Base-by-base conservation (phyloP, 306 rosid genomes). In the Prunus padus region DNA sequence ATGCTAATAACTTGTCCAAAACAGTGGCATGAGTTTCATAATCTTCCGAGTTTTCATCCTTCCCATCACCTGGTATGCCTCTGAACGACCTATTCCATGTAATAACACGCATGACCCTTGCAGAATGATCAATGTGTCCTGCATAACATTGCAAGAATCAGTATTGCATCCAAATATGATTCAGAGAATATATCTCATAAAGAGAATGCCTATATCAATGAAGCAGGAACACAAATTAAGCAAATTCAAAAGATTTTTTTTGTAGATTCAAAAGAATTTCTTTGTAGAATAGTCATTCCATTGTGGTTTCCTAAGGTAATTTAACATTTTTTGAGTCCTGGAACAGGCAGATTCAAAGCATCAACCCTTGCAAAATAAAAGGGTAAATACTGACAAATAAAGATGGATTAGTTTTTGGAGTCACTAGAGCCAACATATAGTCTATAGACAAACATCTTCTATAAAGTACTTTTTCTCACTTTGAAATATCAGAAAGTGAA, bases 51-150 rank as follows among this genome's bases (percentile, higher is more conserved):
- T 92, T 93, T 50, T 89, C 92, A 72, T 88, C 96, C 77, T 84
- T 90, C n/a, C 81, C 92, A 33, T 89, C 93, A 62, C 90, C 96
- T 26, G 93, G 83, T 30, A 87, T 79, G 79, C 97, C 97, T 77
- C 76, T 76, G 78, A 88, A 87, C 1, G 97, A 90, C 67, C 77
- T 82, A 76, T 92, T 90, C 96, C 96, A 92, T 2, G 97, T 92
- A 37, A 92, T 90, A 63, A 92, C 97, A 2, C 88, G 89, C 97
- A 92, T 87, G 10, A 92, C 93, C 78, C 97, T 86, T 22, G 90
- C 92, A 33, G 97, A 92, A 81, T 92, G 97, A 84, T 92, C 96
- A 69, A 92, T 92, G 76, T 87, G 93, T 46, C 96, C 97, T 92
- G 89, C 42, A 76, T 54, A 77, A 11, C 71, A 72, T 67, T 54